phyloP scores from a whole-genome alignment of 352 stramenopile genomes.

The Pythium angustatum region DNA sequence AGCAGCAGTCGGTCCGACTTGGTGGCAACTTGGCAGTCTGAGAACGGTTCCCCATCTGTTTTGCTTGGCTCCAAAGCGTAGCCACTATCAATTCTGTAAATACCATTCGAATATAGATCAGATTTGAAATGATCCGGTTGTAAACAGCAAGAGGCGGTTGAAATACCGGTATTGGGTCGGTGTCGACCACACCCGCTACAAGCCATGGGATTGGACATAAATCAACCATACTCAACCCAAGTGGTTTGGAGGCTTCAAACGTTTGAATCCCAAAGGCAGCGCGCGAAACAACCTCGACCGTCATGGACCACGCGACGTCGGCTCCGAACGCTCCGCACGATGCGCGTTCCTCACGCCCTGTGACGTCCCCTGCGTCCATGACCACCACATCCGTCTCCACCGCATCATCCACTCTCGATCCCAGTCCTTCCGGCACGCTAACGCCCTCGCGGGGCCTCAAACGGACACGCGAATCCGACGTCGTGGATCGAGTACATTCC shows the following conservation, averaged over 20 bases:
- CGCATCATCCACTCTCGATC: neutral
- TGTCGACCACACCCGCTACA: too few species aligned
- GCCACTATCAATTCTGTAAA: too few species aligned
- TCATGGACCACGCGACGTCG: neutral
- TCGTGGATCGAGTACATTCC: neutral
- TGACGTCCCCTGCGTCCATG: neutral
- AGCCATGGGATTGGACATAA: too few species aligned
- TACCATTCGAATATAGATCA: too few species aligned
- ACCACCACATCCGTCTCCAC: neutral
- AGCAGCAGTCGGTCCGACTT: too few species aligned
- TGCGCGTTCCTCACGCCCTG: conserved; percentile 1
- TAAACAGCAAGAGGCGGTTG: neutral
- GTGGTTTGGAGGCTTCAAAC: conserved; percentile 15
- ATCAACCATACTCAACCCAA: neutral
- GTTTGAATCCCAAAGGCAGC: conserved; percentile 10
- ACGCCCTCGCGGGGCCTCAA: conserved; percentile 17
- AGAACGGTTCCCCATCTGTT: too few species aligned
- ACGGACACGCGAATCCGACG: conserved; percentile 8
- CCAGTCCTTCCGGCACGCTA: neutral
- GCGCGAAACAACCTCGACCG: neutral
- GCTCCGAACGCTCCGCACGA: neutral
- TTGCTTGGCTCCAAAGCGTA: too few species aligned
- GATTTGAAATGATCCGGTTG: too few species aligned
- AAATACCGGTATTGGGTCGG: neutral
- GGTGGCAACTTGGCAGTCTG: too few species aligned